These are phyloP conservation scores for Venturia asperata DNA, from an alignment of 2,329 filamentous ascomycete species.

Conservation along the genomic window DNA sequence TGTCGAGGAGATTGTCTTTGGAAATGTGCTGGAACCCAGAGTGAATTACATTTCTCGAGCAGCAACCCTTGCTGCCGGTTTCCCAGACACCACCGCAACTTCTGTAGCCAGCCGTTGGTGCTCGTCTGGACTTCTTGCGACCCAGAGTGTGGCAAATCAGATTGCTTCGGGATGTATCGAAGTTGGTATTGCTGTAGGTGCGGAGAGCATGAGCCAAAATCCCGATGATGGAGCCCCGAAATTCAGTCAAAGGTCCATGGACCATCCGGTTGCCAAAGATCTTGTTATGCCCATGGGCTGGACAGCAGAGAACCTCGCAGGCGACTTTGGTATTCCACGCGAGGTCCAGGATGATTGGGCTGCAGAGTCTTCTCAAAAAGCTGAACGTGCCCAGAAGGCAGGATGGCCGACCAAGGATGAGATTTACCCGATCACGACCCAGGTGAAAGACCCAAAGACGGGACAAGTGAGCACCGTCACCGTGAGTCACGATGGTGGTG, in stretches of 20 bases:
- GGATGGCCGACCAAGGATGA: slow-evolving; percentile 81
- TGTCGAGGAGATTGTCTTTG: slow-evolving; percentile 89
- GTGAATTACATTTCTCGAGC: slow-evolving; percentile 38
- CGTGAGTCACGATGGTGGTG: slow-evolving; percentile 78
- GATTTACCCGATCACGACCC: slow-evolving; percentile 77
- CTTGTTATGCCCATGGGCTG: slow-evolving; percentile 98
- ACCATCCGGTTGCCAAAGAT: slow-evolving; percentile 74
- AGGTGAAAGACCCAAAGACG: slow-evolving; percentile 85
- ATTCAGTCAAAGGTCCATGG: slow-evolving; percentile 78
- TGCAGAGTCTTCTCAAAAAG: slow-evolving; percentile 83
- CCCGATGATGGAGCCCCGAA: slow-evolving; percentile 60
- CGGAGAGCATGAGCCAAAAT: slow-evolving; percentile 85
- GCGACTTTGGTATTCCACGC: slow-evolving; percentile 67
- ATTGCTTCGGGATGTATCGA: slow-evolving; percentile 92
- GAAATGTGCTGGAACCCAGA: slow-evolving; percentile 81
- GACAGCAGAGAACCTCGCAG: slow-evolving; percentile 89
- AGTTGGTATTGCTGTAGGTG: slow-evolving; percentile 87
- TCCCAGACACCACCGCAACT: slow-evolving; percentile 75
- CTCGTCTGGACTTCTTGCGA: slow-evolving; percentile 85
- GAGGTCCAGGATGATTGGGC: slow-evolving; percentile 84
- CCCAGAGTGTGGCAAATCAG: slow-evolving; percentile 88
- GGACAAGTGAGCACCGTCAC: slow-evolving; percentile 77
- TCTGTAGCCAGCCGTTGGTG: slow-evolving; percentile 90
- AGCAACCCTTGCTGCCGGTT: slow-evolving; percentile 81
- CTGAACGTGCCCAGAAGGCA: slow-evolving; percentile 70